Conservation (phyloP, 345 rosid genomes). For the Pseudoturritis turrita region DNA sequence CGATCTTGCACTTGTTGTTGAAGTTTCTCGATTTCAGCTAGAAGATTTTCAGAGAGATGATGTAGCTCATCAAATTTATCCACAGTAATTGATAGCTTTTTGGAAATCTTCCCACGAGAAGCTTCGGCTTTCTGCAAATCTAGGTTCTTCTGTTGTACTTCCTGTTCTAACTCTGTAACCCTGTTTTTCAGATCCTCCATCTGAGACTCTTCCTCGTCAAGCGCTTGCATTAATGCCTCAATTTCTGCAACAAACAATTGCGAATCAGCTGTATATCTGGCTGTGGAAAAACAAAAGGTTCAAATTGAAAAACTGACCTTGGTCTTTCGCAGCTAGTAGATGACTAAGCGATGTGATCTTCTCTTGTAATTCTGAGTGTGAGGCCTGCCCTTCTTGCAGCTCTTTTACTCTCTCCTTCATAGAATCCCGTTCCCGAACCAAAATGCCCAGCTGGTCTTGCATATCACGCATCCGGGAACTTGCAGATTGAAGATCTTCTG, state of each 20-base stretch:
- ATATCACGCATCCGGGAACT: constrained; percentile 44
- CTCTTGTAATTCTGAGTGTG: constrained; percentile 46
- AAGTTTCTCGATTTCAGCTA: constrained; percentile 83
- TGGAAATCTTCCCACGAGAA: constrained; percentile 73
- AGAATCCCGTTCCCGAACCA: constrained; percentile 46
- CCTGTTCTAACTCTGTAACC: constrained; percentile 52
- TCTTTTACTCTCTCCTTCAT: constrained; percentile 52
- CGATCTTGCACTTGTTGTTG: constrained; percentile 82
- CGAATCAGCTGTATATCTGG: constrained; percentile 5
- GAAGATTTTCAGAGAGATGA: constrained; percentile 72
- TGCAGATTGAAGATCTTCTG: constrained; percentile 62
- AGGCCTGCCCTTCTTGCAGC: constrained; percentile 56
- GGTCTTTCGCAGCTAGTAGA: constrained; percentile 68
- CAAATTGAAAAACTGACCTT: constrained; percentile 46
- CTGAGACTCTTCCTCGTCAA: constrained; percentile 92
- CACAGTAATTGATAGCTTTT: constrained; percentile 78
- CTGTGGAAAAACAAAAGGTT: constrained; percentile 1
- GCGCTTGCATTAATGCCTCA: constrained; percentile 93
- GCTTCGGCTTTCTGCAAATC: constrained; percentile 73
- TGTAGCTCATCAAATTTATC: constrained; percentile 95
- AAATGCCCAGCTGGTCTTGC: constrained; percentile 48
- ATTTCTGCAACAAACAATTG: constrained; percentile 49
- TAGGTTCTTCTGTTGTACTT: constrained; percentile 54
- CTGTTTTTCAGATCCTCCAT: constrained; percentile 73
- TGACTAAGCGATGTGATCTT: constrained; percentile 49